phyloP scores from a whole-genome alignment of 371 early-diverging fungal genomes.

The Zychaea mexicana region DNA sequence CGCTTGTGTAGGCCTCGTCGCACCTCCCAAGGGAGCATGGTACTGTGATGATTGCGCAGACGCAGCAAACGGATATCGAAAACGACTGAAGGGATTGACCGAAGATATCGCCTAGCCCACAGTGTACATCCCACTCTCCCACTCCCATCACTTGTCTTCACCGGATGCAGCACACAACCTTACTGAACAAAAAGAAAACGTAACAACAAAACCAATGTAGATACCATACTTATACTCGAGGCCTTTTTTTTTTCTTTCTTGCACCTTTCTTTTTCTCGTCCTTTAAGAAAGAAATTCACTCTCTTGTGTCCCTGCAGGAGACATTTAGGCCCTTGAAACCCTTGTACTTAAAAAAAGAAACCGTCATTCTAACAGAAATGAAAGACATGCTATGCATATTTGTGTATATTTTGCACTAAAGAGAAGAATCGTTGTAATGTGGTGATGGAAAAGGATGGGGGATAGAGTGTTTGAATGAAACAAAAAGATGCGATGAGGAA shows the following conservation, averaged over 20 bases:
- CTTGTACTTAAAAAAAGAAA: no score
- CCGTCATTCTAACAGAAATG: no score
- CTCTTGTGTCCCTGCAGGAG: no score
- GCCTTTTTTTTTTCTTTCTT: not conserved
- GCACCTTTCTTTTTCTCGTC: no score
- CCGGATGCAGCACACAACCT: not conserved
- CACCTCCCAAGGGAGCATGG: constrained; percentile 92
- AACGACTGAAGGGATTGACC: constrained; percentile 27
- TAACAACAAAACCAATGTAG: not conserved
- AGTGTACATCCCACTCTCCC: not conserved
- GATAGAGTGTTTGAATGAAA: no score
- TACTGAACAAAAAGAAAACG: not conserved
- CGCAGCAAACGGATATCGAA: constrained; percentile 32
- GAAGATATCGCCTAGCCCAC: constrained; percentile 13
- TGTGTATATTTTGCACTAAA: not conserved
- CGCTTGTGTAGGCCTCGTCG: constrained; percentile 85
- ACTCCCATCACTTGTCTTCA: not conserved
- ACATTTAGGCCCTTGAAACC: no score
- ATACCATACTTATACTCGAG: not conserved
- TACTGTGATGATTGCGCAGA: constrained; percentile 72
- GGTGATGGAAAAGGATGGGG: not conserved
- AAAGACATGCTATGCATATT: not conserved
- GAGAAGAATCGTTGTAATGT: no score
- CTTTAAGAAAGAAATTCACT: no score
- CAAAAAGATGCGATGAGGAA: not conserved